Conservation (phyloP, 2,329 filamentous ascomycete species). For the Amphichorda felina region DNA sequence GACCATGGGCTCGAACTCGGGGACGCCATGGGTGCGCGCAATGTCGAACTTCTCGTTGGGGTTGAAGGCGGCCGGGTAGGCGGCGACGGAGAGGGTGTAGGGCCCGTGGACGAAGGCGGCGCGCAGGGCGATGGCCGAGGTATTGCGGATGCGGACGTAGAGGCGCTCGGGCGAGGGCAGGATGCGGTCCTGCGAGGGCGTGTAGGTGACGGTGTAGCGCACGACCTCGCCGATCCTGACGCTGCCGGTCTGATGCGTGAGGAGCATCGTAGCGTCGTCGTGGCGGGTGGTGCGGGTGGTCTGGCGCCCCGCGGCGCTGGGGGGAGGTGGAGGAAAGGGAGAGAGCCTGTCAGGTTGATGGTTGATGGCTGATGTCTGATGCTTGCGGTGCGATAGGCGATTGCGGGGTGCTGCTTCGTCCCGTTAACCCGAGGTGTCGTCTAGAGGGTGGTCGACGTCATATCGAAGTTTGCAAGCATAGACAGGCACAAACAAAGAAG, state of each 20-base stretch:
- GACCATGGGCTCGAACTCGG: constrained; percentile 91
- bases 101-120: constrained; percentile 95
- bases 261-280: constrained; percentile 51
- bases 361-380: background rate
- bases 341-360: too few species aligned
- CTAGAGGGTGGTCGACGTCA: too few species aligned
- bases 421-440: too few species aligned
- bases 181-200: constrained; percentile 77
- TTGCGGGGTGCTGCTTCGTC: background rate
- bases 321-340: background rate
- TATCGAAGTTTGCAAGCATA: too few species aligned
- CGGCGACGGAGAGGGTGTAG: constrained; percentile 79
- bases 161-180: constrained; percentile 73
- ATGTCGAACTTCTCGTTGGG: constrained; percentile 68
- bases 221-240: constrained; percentile 93
- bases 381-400: background rate
- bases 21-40: constrained; percentile 59
- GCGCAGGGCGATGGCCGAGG: constrained; percentile 76
- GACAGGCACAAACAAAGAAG: too few species aligned
- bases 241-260: constrained; percentile 81
- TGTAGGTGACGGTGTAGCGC: constrained; percentile 87
- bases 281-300: background rate
- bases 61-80: constrained; percentile 73
- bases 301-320: background rate
- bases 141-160: constrained; percentile 83